phyloP scores from a whole-genome alignment of 441 rosid species.

The Pelargonium australe region DNA sequence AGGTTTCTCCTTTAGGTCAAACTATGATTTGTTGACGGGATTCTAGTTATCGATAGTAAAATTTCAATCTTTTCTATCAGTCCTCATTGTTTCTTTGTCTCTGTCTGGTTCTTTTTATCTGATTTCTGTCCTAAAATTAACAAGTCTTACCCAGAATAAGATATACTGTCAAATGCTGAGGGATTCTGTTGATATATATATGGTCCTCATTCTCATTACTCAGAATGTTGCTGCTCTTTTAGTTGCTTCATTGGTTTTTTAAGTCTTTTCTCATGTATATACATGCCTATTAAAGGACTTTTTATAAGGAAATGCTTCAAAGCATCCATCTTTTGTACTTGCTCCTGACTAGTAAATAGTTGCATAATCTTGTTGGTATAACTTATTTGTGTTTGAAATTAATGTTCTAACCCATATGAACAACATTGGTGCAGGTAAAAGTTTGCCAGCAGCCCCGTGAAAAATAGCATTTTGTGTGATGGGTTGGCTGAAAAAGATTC shows the following conservation, averaged over 20 bases:
- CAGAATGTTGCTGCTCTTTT: background rate
- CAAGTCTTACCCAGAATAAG: background rate
- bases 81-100: background rate
- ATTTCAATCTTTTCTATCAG: background rate
- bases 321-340: background rate
- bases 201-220: background rate
- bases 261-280: background rate
- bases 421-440: constrained; percentile 32
- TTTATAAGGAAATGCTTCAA: no score
- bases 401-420: background rate
- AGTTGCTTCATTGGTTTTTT: background rate
- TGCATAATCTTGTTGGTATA: constrained; percentile 23
- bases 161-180: background rate
- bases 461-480: constrained; percentile 40
- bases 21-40: background rate
- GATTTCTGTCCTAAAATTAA: background rate
- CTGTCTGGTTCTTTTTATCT: background rate
- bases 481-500: constrained; percentile 87
- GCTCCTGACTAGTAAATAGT: background rate
- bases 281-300: background rate
- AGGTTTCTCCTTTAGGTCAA: background rate
- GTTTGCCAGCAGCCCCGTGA: constrained; percentile 33
- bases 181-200: background rate
- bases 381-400: background rate
- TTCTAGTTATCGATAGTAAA: background rate